A percentile compares a stretch with the other conserved stretches of the same genome.
phyloP scores from a whole-genome alignment of 192 early-diverging fungal species.

The Backusella mclennaniae region DNA sequence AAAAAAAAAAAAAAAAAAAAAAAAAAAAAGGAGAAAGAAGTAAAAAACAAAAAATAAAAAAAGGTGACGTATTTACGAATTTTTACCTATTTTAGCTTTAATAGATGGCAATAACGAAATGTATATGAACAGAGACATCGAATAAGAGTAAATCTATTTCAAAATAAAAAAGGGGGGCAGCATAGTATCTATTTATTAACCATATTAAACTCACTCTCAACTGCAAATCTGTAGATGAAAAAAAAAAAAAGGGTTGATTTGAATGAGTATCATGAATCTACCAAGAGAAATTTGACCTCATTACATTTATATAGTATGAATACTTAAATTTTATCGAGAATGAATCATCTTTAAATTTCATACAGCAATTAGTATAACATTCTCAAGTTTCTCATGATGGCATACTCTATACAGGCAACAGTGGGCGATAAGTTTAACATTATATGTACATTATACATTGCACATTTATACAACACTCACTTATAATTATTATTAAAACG shows the following conservation, averaged over 20 bases:
- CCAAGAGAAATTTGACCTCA: no score
- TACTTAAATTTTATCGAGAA: no score
- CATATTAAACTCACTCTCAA: neutral
- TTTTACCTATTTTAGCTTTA: neutral
- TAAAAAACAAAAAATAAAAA: neutral
- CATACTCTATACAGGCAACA: no score
- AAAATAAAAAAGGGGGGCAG: neutral
- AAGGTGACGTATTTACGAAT: neutral
- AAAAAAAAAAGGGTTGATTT: neutral
- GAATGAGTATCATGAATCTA: neutral
- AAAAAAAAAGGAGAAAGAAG: neutral
- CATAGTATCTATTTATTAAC: neutral
- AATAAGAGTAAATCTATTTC: neutral
- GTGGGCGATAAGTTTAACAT: no score
- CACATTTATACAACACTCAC: neutral
- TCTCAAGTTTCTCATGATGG: no score
- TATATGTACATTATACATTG: neutral
- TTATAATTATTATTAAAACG: neutral
- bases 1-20: neutral
- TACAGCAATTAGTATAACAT: no score
- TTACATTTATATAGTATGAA: no score
- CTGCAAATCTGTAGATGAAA: neutral
- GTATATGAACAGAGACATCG: neutral
- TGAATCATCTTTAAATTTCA: no score
- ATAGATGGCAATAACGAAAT: neutral